phyloP scores from a whole-genome alignment of 805 yeast genomes.

The Saccharomycopsis sp. region DNA sequence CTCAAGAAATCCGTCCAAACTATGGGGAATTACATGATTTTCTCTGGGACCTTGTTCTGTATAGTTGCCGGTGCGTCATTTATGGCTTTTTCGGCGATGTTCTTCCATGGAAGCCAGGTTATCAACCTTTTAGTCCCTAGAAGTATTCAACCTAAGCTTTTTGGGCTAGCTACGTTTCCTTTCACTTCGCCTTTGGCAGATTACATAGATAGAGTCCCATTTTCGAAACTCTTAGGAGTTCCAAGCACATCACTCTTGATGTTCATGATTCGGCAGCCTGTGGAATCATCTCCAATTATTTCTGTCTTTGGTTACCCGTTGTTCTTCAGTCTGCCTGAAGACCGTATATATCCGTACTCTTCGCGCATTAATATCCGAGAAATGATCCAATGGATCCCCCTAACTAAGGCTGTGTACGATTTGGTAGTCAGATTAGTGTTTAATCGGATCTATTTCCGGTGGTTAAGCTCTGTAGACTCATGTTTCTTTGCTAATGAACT shows the following conservation, averaged over 20 bases:
- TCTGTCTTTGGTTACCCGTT: neutral
- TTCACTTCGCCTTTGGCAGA: slow-evolving; percentile 12
- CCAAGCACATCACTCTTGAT: slow-evolving; percentile 30
- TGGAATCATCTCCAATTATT: neutral
- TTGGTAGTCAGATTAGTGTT: slow-evolving; percentile 23
- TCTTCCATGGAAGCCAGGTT: slow-evolving; percentile 28
- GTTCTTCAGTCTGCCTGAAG: neutral
- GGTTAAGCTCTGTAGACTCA: slow-evolving; percentile 30
- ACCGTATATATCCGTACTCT: neutral
- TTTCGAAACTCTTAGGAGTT: slow-evolving; percentile 22
- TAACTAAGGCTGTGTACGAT: slow-evolving; percentile 21
- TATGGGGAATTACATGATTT: slow-evolving; percentile 4
- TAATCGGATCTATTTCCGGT: slow-evolving; percentile 32
- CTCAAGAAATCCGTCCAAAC: slow-evolving; percentile 21
- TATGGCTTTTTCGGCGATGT: slow-evolving; percentile 22
- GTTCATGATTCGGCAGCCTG: slow-evolving; percentile 22
- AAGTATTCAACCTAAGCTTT: slow-evolving; percentile 28
- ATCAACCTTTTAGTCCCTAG: slow-evolving; percentile 28
- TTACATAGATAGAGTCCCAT: slow-evolving; percentile 6
- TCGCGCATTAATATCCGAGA: neutral
- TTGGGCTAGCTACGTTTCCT: slow-evolving; percentile 24
- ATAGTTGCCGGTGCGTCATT: slow-evolving; percentile 24
- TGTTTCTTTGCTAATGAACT: slow-evolving; percentile 31
- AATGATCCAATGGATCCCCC: slow-evolving; percentile 20
- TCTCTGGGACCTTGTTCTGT: slow-evolving; percentile 22